Evolutionary conservation across 208 protist genomes (phyloP), one percentile per base, ranked within the genome.

Genomic region (Dictyostelium gargantuum): DNA sequence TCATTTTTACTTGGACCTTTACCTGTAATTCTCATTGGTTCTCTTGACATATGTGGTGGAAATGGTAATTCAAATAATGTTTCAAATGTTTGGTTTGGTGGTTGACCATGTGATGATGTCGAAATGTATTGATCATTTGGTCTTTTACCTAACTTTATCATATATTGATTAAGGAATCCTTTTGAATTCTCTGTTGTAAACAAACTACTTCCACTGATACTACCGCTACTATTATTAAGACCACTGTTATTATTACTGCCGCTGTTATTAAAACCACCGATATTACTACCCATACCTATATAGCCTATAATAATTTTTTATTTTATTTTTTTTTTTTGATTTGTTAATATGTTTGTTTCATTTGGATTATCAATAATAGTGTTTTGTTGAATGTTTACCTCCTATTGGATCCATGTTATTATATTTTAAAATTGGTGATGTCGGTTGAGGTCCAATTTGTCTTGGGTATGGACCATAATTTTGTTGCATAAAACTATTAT

Each of bases 11-110:
- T 80, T 21, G 23, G n/a, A 42, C 74, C 74, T 40, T 40, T 35
- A 13, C 46, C 46, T 35, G 17, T 58, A 23, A 80, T 40, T 35
- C 13, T 58, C 17, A 58, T n/a, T n/a, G 74, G 26, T 11, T 29
- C n/a, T 58, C 15, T 80, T 35, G 17, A 11, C 26, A 35, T 8
- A n/a, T 35, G 13, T 40, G n/a, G 8, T 1, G 72, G 42, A 38
- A 80, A 80, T 42, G 74, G 46, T n/a, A 80, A 35, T 42, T 52
- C 40, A n/a, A 80, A 40, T 40, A 42, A 58, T 17, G 46, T 80
- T 56, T 80, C 74, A n/a, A 80, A 80, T 58, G 44, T 56, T 40
- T 58, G 74, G 42, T 35, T 80, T 23, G 46, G 46, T 80, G 74
- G 74, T 56, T n/a, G 11, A n/a, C 19, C 29, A n/a, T 44, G 11